Evolutionary conservation across 805 yeast species (phyloP).

Genomic region (Lipomyces japonicus): DNA sequence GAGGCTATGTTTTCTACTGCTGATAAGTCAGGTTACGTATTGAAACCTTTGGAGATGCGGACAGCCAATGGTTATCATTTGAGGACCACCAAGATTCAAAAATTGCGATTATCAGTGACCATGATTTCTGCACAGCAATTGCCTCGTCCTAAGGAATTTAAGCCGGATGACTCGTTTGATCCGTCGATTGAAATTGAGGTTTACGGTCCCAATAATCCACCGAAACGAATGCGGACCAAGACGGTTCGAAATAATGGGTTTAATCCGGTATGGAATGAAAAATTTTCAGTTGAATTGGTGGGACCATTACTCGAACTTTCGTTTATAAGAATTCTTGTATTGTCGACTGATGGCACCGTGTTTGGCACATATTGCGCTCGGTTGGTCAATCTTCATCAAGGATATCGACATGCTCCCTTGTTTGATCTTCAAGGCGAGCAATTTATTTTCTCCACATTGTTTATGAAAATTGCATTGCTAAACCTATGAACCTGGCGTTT

Average conservation of each 20-base stretch:
- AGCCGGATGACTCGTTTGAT: conserved; percentile 46
- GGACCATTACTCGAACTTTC: conserved; percentile 35
- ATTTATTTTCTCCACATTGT: conserved; percentile 55
- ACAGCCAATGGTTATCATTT: conserved; percentile 1
- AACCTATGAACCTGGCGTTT: no score
- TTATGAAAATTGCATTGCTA: conserved; percentile 36
- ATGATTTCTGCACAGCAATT: conserved; percentile 81
- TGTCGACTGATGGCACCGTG: conserved; percentile 33
- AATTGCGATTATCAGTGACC: conserved; percentile 5
- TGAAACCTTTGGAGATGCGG: conserved; percentile 59
- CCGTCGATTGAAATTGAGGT: conserved; percentile 64
- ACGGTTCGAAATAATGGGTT: conserved; percentile 67
- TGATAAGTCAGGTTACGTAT: conserved; percentile 64
- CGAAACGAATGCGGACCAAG: conserved; percentile 32
- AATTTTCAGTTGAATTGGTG: conserved; percentile 45
- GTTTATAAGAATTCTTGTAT: conserved; percentile 39
- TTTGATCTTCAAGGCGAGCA: conserved; percentile 80
- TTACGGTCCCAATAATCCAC: conserved; percentile 10
- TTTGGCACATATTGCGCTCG: conserved; percentile 63
- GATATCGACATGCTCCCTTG: conserved; percentile 72
- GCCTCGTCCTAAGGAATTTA: conserved; percentile 61
- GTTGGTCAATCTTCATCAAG: conserved; percentile 55
- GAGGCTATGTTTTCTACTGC: conserved; percentile 71
- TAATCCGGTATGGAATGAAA: conserved; percentile 77
- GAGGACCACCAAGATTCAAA: background rate